These are phyloP conservation scores for Starmerella sp. DNA, from an alignment of 805 yeast species.

Conservation along the genomic window DNA sequence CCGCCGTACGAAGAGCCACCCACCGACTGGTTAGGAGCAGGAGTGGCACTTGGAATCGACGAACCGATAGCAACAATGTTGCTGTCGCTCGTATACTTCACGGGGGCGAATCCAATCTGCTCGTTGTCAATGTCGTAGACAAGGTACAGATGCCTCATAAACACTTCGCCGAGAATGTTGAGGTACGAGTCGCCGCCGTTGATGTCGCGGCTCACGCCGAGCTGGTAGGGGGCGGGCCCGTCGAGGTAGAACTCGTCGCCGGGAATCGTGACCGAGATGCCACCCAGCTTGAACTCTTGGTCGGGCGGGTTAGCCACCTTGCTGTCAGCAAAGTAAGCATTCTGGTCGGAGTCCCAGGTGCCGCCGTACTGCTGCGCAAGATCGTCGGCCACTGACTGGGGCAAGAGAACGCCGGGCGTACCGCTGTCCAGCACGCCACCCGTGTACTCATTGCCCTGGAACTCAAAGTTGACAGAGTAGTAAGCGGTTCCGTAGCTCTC, in stretches of 20 bases:
- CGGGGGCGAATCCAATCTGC: slow-evolving; percentile 45
- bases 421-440: slow-evolving; percentile 41
- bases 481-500: not conserved
- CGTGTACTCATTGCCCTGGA: slow-evolving; percentile 2
- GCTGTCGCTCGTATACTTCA: slow-evolving; percentile 4
- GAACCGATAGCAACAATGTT: slow-evolving; percentile 4
- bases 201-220: slow-evolving; percentile 7
- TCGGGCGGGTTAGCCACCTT: slow-evolving; percentile 5
- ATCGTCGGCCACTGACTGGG: slow-evolving; percentile 21
- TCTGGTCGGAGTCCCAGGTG: not conserved
- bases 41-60: slow-evolving; percentile 7
- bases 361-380: slow-evolving; percentile 12
- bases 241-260: slow-evolving; percentile 22
- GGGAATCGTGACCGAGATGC: slow-evolving; percentile 19
- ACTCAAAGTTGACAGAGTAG: slow-evolving; percentile 7
- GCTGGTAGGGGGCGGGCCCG: not conserved
- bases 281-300: slow-evolving; percentile 15
- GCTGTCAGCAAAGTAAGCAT: not conserved
- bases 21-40: slow-evolving; percentile 11
- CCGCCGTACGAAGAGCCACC: not conserved
- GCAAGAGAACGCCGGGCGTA: slow-evolving; percentile 39
- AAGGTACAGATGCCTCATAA: slow-evolving; percentile 49
- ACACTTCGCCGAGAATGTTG: slow-evolving; percentile 36
- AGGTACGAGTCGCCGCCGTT: not conserved
- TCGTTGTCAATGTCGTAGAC: slow-evolving; percentile 52